phyloP scores from a whole-genome alignment of 1,284 basidiomycete species.

The Rhodofomes roseus region DNA sequence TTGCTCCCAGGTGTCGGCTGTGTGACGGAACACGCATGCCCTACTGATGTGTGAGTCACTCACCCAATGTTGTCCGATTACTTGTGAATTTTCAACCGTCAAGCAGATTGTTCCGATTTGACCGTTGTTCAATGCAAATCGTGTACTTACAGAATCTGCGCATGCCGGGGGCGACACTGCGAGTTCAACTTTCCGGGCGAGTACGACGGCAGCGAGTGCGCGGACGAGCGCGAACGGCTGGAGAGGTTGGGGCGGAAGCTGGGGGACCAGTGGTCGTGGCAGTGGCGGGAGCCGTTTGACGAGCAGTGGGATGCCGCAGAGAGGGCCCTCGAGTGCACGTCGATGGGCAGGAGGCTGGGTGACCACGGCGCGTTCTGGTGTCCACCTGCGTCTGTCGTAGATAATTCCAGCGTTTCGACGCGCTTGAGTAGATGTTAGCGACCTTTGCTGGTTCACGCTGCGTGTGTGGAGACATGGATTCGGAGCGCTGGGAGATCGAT shows the following conservation, averaged over 20 bases:
- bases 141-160: no score
- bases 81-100: no score
- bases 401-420: no score
- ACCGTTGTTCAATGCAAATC: no score
- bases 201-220: slow-evolving; percentile 11
- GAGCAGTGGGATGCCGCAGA: slow-evolving; percentile 17
- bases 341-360: background rate
- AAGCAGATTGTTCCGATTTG: no score
- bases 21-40: slow-evolving; percentile 1
- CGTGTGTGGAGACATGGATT: no score
- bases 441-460: no score
- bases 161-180: slow-evolving; percentile 9
- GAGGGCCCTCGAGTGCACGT: slow-evolving; percentile 7
- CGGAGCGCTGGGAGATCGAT: no score
- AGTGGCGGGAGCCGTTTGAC: slow-evolving; percentile 18
- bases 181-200: slow-evolving; percentile 10
- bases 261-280: slow-evolving; percentile 19
- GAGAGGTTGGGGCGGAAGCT: slow-evolving; percentile 12
- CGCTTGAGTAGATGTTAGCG: no score
- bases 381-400: no score
- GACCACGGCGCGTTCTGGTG: no score
- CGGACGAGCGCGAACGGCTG: slow-evolving; percentile 7
- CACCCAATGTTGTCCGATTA: no score
- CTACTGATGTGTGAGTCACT: background rate
- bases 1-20: slow-evolving; percentile 11